Conservation (phyloP, 2,329 filamentous ascomycete genomes). For the Parasarocladium wereldwijsianum region DNA sequence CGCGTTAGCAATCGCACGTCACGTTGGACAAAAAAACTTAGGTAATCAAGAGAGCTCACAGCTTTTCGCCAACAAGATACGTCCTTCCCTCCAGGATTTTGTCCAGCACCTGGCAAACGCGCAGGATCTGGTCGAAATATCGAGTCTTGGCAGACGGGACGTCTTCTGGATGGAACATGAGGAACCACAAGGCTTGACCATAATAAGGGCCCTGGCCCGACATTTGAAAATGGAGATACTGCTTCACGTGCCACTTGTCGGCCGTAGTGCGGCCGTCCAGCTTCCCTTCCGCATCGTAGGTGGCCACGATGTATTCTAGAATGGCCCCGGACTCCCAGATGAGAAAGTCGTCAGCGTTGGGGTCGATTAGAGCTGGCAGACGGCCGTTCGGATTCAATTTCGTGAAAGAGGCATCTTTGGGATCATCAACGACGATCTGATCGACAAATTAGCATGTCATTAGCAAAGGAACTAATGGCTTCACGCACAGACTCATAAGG, state of each 20-base stretch:
- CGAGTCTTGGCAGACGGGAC: constrained; percentile 15
- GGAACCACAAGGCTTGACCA: constrained; percentile 18
- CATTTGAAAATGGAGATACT: constrained; percentile 22
- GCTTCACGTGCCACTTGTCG: constrained; percentile 17
- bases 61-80: constrained; percentile 20
- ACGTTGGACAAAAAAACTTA: not conserved
- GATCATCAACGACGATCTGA: constrained; percentile 10
- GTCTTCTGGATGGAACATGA: constrained; percentile 13
- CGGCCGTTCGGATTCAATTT: constrained; percentile 21
- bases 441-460: not conserved
- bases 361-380: constrained; percentile 18
- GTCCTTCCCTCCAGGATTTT: constrained; percentile 17
- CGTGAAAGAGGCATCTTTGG: constrained; percentile 12
- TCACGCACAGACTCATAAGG: constrained; percentile 16
- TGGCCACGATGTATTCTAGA: constrained; percentile 16
- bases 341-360: constrained; percentile 15
- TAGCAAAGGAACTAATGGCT: not conserved
- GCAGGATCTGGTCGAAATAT: constrained; percentile 15
- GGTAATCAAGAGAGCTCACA: constrained; percentile 10
- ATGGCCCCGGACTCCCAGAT: constrained; percentile 15
- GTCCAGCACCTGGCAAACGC: constrained; percentile 17
- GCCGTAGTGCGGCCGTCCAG: constrained; percentile 10
- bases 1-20: not conserved
- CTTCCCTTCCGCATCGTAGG: constrained; percentile 14
- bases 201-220: constrained; percentile 24